A percentile compares a stretch with the other conserved stretches of the same genome.
phyloP scores from a whole-genome alignment of 805 yeast species.

The Maudiozyma turicensis region DNA sequence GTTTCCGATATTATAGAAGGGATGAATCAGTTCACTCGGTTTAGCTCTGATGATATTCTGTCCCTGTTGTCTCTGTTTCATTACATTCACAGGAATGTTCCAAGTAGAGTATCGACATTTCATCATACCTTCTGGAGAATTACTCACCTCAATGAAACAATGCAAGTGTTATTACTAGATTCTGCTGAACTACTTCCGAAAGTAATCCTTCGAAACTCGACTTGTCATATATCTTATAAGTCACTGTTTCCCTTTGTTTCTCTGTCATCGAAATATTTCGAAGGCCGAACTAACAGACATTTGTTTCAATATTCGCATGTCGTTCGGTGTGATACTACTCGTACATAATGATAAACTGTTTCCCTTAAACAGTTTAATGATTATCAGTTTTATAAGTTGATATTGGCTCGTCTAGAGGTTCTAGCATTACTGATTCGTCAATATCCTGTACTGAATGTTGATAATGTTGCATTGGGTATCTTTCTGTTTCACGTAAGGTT shows the following conservation, averaged over 20 bases:
- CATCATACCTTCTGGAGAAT: background rate
- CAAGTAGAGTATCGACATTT: background rate
- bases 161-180: too few species aligned
- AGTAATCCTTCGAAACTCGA: too few species aligned
- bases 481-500: constrained; percentile 7
- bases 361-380: background rate
- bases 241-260: too few species aligned
- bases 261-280: too few species aligned
- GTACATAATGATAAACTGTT: background rate
- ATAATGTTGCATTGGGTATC: constrained; percentile 5
- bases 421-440: background rate
- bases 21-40: constrained; percentile 16
- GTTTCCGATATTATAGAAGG: constrained; percentile 19
- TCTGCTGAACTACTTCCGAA: too few species aligned
- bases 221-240: too few species aligned
- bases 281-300: too few species aligned
- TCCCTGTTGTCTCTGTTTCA: background rate
- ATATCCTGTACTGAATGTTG: background rate
- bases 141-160: too few species aligned
- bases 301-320: too few species aligned
- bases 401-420: background rate
- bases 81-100: background rate
- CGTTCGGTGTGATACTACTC: background rate
- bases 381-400: background rate
- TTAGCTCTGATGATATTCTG: background rate